A percentile compares a stretch with the other conserved stretches of the same genome.
phyloP scores from a whole-genome alignment of 331 rosid species.

The Pyrus hybrid region DNA sequence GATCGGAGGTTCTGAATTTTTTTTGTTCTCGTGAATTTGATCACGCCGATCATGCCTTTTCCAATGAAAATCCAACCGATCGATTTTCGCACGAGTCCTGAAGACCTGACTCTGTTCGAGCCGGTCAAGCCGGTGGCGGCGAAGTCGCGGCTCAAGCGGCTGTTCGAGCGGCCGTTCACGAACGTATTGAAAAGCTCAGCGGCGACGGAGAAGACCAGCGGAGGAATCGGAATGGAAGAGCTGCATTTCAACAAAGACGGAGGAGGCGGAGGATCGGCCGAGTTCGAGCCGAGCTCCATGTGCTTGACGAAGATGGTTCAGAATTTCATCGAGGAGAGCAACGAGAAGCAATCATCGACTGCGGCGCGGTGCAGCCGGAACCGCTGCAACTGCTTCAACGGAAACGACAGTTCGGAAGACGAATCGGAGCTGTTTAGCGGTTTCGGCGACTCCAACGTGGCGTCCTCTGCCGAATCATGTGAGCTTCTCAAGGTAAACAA shows the following conservation, averaged over 20 bases:
- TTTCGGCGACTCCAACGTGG: slow-evolving; percentile 28
- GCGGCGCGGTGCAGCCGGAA: slow-evolving; percentile 38
- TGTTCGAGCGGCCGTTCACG: slow-evolving; percentile 66
- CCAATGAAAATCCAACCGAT: slow-evolving; percentile 83
- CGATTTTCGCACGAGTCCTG: slow-evolving; percentile 33
- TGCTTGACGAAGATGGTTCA: slow-evolving; percentile 84
- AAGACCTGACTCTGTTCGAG: slow-evolving; percentile 32
- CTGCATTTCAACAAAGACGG: slow-evolving; percentile 30
- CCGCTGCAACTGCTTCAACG: slow-evolving; percentile 68
- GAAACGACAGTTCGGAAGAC: slow-evolving; percentile 54
- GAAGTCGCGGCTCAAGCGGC: slow-evolving; percentile 71
- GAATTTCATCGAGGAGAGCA: slow-evolving; percentile 67
- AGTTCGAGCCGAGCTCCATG: slow-evolving; percentile 67
- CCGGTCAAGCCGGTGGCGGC: slow-evolving; percentile 41
- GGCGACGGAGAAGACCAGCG: slow-evolving; percentile 19
- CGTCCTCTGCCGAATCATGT: slow-evolving; percentile 41
- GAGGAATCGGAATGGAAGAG: slow-evolving; percentile 16
- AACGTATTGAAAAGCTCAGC: slow-evolving; percentile 39
- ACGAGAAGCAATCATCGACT: slow-evolving; percentile 38
- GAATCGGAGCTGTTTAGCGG: slow-evolving; percentile 30
- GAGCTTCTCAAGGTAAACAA: slow-evolving; percentile 58
- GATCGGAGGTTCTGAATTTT: not conserved
- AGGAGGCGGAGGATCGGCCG: slow-evolving; percentile 18
- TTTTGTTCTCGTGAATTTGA: not conserved
- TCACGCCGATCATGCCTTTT: slow-evolving; percentile 36